Evolutionary conservation across 441 rosid genomes (phyloP).

Genomic region (Euphorbia celastroides): DNA sequence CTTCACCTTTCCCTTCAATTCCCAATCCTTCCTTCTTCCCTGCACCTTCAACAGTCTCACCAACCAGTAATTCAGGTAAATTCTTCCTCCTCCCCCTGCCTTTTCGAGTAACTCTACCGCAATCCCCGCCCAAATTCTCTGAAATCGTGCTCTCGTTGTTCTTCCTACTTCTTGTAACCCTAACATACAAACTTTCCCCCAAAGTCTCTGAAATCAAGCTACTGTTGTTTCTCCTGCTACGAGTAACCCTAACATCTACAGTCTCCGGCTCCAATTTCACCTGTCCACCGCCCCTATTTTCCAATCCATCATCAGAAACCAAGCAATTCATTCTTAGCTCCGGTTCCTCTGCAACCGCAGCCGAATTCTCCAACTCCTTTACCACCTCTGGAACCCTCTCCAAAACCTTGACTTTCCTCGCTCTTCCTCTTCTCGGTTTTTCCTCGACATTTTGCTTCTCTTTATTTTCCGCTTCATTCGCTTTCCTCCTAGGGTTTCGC

Average conservation of each 20-base stretch:
- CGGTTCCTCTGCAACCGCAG: not conserved
- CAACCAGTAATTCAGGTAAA: conserved; percentile 18
- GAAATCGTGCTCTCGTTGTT: conserved; percentile 9
- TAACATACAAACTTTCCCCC: conserved; percentile 11
- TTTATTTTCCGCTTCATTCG: conserved; percentile 7
- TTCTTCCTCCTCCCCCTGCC: conserved; percentile 23
- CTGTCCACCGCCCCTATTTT: not conserved
- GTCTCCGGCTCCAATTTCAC: not conserved
- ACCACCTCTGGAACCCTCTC: conserved; percentile 6
- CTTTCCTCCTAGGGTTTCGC: conserved; percentile 33
- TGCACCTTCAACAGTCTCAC: conserved; percentile 4
- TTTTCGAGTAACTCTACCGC: conserved; percentile 11
- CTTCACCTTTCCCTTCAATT: not conserved
- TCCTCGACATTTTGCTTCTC: not conserved
- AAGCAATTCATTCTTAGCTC: conserved; percentile 29
- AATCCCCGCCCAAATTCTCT: conserved; percentile 18
- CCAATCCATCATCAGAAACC: conserved; percentile 8
- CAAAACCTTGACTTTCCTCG: conserved; percentile 21
- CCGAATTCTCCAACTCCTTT: not conserved
- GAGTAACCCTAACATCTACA: too few relatives aligned
- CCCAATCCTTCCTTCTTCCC: conserved; percentile 4
- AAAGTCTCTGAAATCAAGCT: too few relatives aligned
- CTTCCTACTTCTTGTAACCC: conserved; percentile 32
- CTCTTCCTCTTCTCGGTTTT: conserved; percentile 27
- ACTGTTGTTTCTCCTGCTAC: too few relatives aligned